Conservation (phyloP, 2,329 filamentous ascomycete genomes). For the Juglanconis sp. region DNA sequence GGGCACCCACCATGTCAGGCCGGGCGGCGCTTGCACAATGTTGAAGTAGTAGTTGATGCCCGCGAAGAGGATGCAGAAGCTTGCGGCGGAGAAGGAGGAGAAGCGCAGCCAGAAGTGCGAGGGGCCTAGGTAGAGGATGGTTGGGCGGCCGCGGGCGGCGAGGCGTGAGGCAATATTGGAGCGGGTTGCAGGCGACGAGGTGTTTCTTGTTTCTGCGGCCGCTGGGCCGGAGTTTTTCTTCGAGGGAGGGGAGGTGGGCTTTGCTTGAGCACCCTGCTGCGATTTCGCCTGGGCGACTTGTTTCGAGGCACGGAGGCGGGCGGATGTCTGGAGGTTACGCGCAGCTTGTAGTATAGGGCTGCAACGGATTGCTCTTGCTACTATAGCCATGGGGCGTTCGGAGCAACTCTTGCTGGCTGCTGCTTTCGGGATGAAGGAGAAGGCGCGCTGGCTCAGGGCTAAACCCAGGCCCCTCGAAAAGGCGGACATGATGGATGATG, state of each 20-base stretch:
- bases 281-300: neutral
- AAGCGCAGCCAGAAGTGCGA: constrained; percentile 62
- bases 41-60: constrained; percentile 48
- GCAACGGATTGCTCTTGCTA: neutral
- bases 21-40: constrained; percentile 47
- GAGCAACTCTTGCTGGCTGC: constrained; percentile 15
- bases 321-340: constrained; percentile 16
- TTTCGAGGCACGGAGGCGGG: constrained; percentile 8
- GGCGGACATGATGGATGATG: constrained; percentile 28
- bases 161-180: constrained; percentile 38
- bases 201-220: too few relatives aligned
- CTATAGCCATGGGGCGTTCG: constrained; percentile 5
- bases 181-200: neutral
- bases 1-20: constrained; percentile 54
- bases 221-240: neutral
- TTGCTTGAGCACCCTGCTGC: neutral
- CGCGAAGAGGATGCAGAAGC: constrained; percentile 51
- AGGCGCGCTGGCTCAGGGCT: constrained; percentile 19
- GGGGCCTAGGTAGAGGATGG: constrained; percentile 62
- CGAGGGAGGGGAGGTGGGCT: neutral
- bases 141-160: constrained; percentile 51
- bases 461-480: constrained; percentile 32
- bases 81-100: constrained; percentile 54
- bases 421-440: constrained; percentile 22
- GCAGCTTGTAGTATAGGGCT: constrained; percentile 9